These are phyloP conservation scores for Amanita phalloides DNA, from an alignment of 768 basidiomycete genomes.

Conservation along the genomic window DNA sequence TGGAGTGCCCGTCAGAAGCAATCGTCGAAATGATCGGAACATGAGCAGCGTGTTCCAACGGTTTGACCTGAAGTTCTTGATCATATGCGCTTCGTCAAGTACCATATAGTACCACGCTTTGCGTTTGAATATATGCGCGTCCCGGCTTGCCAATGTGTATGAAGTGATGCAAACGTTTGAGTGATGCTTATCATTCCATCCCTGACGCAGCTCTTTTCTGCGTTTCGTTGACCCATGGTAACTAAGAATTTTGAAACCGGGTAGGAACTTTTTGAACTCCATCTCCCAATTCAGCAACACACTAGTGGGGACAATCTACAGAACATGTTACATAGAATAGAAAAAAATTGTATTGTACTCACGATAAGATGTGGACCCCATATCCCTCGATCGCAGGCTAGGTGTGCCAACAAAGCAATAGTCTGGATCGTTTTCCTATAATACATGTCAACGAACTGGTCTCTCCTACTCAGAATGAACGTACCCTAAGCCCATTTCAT, in stretches of 20 bases:
- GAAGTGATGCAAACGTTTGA: constrained; percentile 96
- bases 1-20: constrained; percentile 92
- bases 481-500: constrained; percentile 93
- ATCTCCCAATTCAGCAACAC: constrained; percentile 94
- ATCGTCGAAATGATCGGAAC: constrained; percentile 77
- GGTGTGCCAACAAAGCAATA: constrained; percentile 85
- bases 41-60: constrained; percentile 87
- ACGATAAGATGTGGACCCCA: constrained; percentile 90
- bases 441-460: not conserved
- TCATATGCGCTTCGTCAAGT: constrained; percentile 94
- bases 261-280: constrained; percentile 95
- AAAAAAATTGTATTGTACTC: constrained; percentile 13
- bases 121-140: constrained; percentile 85
- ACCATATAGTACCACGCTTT: constrained; percentile 96
- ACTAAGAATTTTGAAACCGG: constrained; percentile 76
- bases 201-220: constrained; percentile 80
- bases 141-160: constrained; percentile 85
- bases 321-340: constrained; percentile 5
- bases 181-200: constrained; percentile 81
- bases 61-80: constrained; percentile 94
- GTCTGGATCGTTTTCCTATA: constrained; percentile 92
- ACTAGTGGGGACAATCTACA: constrained; percentile 78
- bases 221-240: constrained; percentile 89
- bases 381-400: constrained; percentile 83
- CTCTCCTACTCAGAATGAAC: constrained; percentile 16